Conservation (phyloP, 2,329 filamentous ascomycete species). For the Trichoderma simmonsii region DNA sequence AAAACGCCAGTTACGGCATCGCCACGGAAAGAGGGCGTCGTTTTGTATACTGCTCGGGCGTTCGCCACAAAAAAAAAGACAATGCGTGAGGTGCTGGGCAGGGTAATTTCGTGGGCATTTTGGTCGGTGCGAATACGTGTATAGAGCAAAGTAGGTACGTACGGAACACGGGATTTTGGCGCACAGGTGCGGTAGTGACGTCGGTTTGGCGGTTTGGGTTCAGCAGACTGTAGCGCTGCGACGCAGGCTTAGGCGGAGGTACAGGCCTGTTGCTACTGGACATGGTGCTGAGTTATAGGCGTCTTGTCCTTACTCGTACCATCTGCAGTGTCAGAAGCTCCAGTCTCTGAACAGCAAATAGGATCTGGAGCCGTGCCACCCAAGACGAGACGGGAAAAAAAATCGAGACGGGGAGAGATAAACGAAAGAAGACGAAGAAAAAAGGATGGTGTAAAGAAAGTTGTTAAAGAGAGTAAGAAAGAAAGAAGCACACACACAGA, state of each 20-base stretch:
- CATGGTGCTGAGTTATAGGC: not conserved
- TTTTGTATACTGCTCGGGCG: slow-evolving; percentile 6
- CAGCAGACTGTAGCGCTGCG: not conserved
- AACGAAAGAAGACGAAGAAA: not conserved
- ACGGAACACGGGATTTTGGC: slow-evolving; percentile 52
- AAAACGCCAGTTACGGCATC: slow-evolving; percentile 6
- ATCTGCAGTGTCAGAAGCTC: not conserved
- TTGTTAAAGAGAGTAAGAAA: not conserved
- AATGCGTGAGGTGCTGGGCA: not conserved
- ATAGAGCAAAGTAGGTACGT: slow-evolving; percentile 29
- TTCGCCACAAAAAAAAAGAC: not conserved
- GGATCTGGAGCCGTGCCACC: not conserved
- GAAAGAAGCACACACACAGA: not conserved
- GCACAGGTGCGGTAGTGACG: slow-evolving; percentile 23
- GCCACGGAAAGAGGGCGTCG: slow-evolving; percentile 14
- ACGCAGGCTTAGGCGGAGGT: not conserved
- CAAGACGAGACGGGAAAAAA: not conserved
- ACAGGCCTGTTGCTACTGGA: slow-evolving; percentile 4
- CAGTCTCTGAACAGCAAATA: not conserved
- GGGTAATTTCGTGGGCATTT: not conserved
- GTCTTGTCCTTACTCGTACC: not conserved
- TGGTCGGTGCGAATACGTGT: not conserved
- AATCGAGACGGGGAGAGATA: not conserved
- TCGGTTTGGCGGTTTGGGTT: slow-evolving; percentile 1
- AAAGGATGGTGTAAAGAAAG: not conserved